Base-by-base conservation (phyloP, 2,329 filamentous ascomycete genomes). In the Calonectria henricotiae region DNA sequence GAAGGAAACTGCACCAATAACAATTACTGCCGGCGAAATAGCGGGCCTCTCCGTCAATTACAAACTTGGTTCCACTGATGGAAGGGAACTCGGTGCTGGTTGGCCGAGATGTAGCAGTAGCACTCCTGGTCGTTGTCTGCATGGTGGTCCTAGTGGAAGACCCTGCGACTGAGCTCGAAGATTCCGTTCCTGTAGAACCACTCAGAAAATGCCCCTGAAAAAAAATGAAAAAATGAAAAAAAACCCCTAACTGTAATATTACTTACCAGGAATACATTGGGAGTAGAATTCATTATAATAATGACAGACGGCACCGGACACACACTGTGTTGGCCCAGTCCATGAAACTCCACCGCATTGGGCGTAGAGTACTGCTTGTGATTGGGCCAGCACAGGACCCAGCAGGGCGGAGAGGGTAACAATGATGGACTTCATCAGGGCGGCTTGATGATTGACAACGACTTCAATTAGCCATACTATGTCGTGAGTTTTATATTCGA, bases 1-100 rank as follows among this genome's bases (percentile, higher is more conserved):
- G 86, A 55, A 89, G 79, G 78, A 89, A 88, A 13, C 83, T 82
- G 66, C 89, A 85, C 88, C 88, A 90, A 82, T 89, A 90, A 62
- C 85, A 83, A 80, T 90, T 90, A 65, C 85, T 88, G 27, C 88
- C 88, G 8, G 86, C 86, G 70, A 85, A 87, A 79, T 89, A 87
- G 49, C 81, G 78, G 11, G 83, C 82, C 62, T 82, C 77, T 32
- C 85, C 85, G 72, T 87, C 83, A 67, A 87, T 84, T 23, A 76
- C 78, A 74, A 86, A 86, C 2, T 78, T 64, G 23, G 77, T 76
- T n/a, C 82, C 82, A 39, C 68, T 76, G 41, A 74, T 65, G 6
- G 73, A 68, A 13, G 75, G 68, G 47, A 76, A 75, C 4, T 72
- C 71, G 2, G 74, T 76, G 35, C 46, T 46, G 15, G 39, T 43